Percentiles rank a stretch among this genome's conserved stretches.
These are phyloP conservation scores for Stephanodiscus triporus DNA, from an alignment of 108 stramenopile genomes.

Conservation along the genomic window DNA sequence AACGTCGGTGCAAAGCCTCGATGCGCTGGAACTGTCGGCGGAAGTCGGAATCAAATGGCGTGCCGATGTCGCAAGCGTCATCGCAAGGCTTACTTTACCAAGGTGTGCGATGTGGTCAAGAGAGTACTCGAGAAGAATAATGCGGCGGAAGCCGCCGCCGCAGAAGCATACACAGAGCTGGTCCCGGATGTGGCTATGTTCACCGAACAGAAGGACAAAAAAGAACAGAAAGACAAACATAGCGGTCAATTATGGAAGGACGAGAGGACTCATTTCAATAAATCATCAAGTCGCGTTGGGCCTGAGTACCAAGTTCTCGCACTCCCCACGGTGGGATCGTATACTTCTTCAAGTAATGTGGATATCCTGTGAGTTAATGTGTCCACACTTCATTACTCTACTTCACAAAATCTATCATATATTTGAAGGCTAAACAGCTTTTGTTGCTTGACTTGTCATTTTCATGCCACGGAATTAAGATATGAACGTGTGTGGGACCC, in stretches of 20 bases:
- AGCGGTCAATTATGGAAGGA: too few relatives aligned
- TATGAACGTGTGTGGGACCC: slow-evolving; percentile 70
- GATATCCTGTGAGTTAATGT: slow-evolving; percentile 16
- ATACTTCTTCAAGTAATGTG: slow-evolving; percentile 11
- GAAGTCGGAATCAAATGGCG: neutral
- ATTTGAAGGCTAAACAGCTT: neutral
- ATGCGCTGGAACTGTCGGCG: slow-evolving; percentile 1
- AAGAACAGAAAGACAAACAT: neutral
- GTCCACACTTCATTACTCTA: too few relatives aligned
- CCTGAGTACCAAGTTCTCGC: slow-evolving; percentile 58
- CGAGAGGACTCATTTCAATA: slow-evolving; percentile 59
- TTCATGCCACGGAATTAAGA: slow-evolving; percentile 19
- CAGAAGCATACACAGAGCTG: slow-evolving; percentile 35
- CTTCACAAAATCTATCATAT: too few relatives aligned
- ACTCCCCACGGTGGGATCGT: slow-evolving; percentile 51
- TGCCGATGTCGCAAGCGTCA: slow-evolving; percentile 1
- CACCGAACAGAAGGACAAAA: slow-evolving; percentile 7
- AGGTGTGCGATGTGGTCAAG: slow-evolving; percentile 51
- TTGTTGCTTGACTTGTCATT: neutral
- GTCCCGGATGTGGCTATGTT: slow-evolving; percentile 7
- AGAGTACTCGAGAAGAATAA: slow-evolving; percentile 40
- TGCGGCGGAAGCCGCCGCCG: slow-evolving; percentile 39
- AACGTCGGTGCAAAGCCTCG: slow-evolving; percentile 20
- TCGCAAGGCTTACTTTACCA: slow-evolving; percentile 41
- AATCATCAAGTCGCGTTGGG: slow-evolving; percentile 65